phyloP scores from a whole-genome alignment of 2,329 filamentous ascomycete species.

The Apiospora sp. region DNA sequence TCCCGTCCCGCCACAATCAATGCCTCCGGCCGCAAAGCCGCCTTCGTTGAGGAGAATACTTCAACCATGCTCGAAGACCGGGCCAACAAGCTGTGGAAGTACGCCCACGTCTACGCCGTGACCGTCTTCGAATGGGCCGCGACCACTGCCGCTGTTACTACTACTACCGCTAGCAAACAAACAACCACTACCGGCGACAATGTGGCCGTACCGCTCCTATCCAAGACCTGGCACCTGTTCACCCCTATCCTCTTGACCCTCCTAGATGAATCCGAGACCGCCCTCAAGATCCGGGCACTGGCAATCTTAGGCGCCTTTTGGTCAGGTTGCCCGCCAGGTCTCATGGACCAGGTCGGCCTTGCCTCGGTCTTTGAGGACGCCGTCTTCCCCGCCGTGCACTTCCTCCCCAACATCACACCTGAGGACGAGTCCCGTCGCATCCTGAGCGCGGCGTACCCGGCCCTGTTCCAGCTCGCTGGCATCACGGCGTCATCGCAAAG shows the following conservation, averaged over 20 bases:
- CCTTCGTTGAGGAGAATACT: conserved; percentile 51
- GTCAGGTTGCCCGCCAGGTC: conserved; percentile 55
- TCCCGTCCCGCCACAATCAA: conserved; percentile 63
- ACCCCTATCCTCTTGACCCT: conserved; percentile 75
- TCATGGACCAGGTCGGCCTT: conserved; percentile 70
- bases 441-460: conserved; percentile 70
- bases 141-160: background rate
- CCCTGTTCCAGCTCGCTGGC: conserved; percentile 66
- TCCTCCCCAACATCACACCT: conserved; percentile 79
- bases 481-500: conserved; percentile 36
- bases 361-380: conserved; percentile 73
- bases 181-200: background rate
- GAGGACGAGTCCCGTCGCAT: conserved; percentile 73
- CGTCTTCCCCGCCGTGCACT: conserved; percentile 75
- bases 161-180: background rate
- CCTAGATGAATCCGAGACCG: conserved; percentile 66
- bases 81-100: conserved; percentile 68
- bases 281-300: conserved; percentile 64
- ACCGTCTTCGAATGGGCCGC: conserved; percentile 70
- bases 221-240: conserved; percentile 71
- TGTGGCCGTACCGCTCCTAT: conserved; percentile 44
- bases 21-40: conserved; percentile 61
- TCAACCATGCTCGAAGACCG: conserved; percentile 47
- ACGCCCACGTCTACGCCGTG: conserved; percentile 56
- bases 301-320: conserved; percentile 63